These are phyloP conservation scores for Macadamia integrifolia DNA, from an alignment of 164 flowering plant species.

Conservation along the genomic window DNA sequence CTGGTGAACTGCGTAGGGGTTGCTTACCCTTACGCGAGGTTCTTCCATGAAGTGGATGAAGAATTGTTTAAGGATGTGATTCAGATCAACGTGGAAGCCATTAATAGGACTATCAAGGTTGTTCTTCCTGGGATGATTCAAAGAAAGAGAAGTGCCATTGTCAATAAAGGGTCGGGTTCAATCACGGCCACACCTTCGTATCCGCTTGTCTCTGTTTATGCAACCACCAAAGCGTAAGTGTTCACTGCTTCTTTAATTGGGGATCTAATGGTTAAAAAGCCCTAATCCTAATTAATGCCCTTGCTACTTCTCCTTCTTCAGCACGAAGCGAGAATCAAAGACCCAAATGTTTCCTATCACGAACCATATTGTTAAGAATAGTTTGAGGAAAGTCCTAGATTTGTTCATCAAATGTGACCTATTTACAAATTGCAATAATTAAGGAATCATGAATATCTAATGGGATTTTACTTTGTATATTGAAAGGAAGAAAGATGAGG, in stretches of 20 bases:
- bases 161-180: conserved; percentile 86
- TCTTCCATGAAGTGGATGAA: conserved; percentile 75
- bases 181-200: conserved; percentile 74
- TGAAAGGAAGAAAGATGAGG: not conserved
- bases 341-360: conserved; percentile 99
- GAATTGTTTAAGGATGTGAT: conserved; percentile 56
- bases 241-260: not conserved
- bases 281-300: no score
- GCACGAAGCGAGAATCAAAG: conserved; percentile 63
- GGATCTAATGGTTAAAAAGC: no score
- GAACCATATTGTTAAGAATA: conserved; percentile 96
- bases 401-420: conserved; percentile 56
- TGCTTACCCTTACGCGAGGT: conserved; percentile 74
- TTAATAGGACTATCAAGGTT: conserved; percentile 71
- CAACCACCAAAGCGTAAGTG: conserved; percentile 87
- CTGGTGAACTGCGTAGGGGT: conserved; percentile 76
- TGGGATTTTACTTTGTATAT: no score
- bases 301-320: no score
- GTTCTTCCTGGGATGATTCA: conserved; percentile 72
- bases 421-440: conserved; percentile 2
- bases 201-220: conserved; percentile 86
- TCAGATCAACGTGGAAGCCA: conserved; percentile 71
- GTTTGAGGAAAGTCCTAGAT: conserved; percentile 68
- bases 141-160: conserved; percentile 88
- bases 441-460: no score